Evolutionary conservation across 2,329 filamentous ascomycete species (phyloP).

Genomic region (Sarocladiaceae sp.): DNA sequence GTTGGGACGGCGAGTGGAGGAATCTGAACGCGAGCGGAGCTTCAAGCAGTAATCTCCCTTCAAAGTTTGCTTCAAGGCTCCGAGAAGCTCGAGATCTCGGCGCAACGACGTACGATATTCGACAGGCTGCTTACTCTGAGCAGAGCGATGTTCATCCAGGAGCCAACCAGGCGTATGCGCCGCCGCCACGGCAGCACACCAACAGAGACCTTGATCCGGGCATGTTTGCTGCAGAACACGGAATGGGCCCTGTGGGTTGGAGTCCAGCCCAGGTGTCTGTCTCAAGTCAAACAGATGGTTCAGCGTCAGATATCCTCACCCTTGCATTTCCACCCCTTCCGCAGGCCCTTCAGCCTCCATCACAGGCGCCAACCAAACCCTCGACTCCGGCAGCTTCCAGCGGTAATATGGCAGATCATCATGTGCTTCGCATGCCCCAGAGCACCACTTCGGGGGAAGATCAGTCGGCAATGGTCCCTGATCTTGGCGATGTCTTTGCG

Average conservation of each 20-base stretch:
- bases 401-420: not conserved
- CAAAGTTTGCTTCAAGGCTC: slow-evolving; percentile 1
- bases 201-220: not conserved
- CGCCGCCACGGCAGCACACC: not conserved
- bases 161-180: not conserved
- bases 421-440: not conserved
- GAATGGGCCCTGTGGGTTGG: not conserved
- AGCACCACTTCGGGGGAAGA: not conserved
- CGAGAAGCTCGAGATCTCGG: not conserved
- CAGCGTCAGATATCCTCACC: slow-evolving; percentile 22
- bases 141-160: not conserved
- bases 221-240: not conserved
- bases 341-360: slow-evolving; percentile 22
- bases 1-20: not conserved
- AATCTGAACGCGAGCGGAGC: not conserved
- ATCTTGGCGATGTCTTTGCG: not conserved
- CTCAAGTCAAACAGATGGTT: slow-evolving; percentile 11
- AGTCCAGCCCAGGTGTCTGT: not conserved
- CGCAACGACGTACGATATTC: not conserved
- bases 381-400: not conserved
- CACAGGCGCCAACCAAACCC: slow-evolving; percentile 24
- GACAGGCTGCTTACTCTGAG: not conserved
- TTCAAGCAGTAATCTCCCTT: not conserved
- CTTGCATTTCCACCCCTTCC: slow-evolving; percentile 27
- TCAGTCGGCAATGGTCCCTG: not conserved